Evolutionary conservation across 2,329 filamentous ascomycete species (phyloP).

Genomic region (Sphaceloma murrayae): DNA sequence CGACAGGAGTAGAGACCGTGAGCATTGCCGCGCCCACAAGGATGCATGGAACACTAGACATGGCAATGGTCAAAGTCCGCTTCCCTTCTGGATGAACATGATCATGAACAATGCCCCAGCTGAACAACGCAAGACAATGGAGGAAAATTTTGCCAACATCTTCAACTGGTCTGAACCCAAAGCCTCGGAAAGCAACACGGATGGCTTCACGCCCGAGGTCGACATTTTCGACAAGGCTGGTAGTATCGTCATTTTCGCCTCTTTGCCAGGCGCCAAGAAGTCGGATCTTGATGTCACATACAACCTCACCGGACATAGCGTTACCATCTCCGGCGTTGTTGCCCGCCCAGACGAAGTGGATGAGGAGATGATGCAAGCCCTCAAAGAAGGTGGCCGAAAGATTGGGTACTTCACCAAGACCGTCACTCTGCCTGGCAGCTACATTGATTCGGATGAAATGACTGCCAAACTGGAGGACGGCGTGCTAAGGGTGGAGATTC

Average conservation of each 20-base stretch:
- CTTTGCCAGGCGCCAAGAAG: slow-evolving; percentile 69
- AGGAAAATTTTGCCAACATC: slow-evolving; percentile 27
- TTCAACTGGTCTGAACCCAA: slow-evolving; percentile 21
- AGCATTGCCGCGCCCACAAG: no score
- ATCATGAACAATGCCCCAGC: no score
- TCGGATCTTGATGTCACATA: slow-evolving; percentile 69
- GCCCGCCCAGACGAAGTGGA: slow-evolving; percentile 57
- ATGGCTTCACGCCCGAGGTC: slow-evolving; percentile 50
- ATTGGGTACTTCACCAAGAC: slow-evolving; percentile 66
- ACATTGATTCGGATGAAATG: slow-evolving; percentile 54
- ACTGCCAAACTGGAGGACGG: slow-evolving; percentile 71
- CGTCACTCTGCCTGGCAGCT: slow-evolving; percentile 43
- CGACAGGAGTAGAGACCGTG: no score
- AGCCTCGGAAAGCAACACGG: slow-evolving; percentile 28
- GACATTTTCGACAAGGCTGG: slow-evolving; percentile 64
- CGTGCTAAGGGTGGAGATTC: slow-evolving; percentile 64
- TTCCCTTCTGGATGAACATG: slow-evolving; percentile 4
- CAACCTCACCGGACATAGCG: slow-evolving; percentile 55
- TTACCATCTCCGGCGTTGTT: slow-evolving; percentile 63
- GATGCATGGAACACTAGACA: no score
- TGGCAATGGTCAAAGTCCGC: no score
- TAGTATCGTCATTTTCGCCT: slow-evolving; percentile 59
- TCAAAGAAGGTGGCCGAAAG: slow-evolving; percentile 57
- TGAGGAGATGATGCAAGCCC: slow-evolving; percentile 57
- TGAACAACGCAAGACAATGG: no score